phyloP scores from a whole-genome alignment of 768 basidiomycete species.

The Hemileccinum rubropunctum region DNA sequence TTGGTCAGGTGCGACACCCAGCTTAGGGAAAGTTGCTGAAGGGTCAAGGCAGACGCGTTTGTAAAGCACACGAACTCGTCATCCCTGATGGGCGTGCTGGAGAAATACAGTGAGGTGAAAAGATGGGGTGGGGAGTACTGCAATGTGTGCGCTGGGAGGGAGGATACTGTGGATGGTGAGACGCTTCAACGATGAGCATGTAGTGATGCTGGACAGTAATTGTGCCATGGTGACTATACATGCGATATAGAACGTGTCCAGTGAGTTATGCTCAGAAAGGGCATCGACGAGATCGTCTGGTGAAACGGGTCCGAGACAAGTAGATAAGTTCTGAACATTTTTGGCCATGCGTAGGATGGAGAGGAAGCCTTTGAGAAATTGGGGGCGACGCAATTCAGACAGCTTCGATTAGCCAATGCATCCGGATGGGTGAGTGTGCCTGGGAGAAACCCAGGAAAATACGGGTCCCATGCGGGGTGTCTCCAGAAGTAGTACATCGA shows the following conservation, averaged over 20 bases:
- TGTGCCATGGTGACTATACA: background rate
- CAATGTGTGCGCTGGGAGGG: background rate
- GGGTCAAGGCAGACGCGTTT: slow-evolving; percentile 2
- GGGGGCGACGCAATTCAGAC: background rate
- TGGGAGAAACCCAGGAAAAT: no score
- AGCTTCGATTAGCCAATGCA: no score
- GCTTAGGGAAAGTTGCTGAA: slow-evolving; percentile 2
- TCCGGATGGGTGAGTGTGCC: no score
- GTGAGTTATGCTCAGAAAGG: background rate
- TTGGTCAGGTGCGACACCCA: background rate
- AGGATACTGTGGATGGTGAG: background rate
- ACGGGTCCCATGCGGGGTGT: no score
- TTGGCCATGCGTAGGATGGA: slow-evolving; percentile 1
- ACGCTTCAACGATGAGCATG: slow-evolving; percentile 7
- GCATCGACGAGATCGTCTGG: background rate
- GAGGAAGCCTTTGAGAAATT: background rate
- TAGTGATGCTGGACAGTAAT: background rate
- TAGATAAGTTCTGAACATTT: background rate
- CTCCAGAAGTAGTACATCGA: no score
- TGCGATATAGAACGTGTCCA: background rate
- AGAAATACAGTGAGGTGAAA: slow-evolving; percentile 1
- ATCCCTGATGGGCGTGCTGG: background rate
- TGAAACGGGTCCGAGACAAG: background rate
- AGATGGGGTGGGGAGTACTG: background rate
- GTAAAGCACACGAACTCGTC: slow-evolving; percentile 9